These are phyloP conservation scores for Cylindrotheca fusiformis DNA, from an alignment of 108 stramenopile genomes.

Conservation along the genomic window DNA sequence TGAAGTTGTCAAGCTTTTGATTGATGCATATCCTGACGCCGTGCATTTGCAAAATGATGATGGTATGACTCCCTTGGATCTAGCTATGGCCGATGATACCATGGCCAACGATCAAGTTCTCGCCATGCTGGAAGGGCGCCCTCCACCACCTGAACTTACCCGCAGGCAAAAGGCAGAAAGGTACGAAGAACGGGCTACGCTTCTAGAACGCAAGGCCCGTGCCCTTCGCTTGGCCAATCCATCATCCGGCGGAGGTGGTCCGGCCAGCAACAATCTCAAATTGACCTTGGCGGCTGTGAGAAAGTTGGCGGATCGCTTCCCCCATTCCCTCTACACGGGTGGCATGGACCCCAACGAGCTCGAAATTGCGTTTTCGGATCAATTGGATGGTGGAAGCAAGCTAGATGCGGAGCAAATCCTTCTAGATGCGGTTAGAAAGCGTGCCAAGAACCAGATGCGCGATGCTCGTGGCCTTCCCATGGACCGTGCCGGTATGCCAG, in stretches of 20 bases:
- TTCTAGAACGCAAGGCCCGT: constrained; percentile 65
- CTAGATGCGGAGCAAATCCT: constrained; percentile 63
- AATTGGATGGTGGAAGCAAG: constrained; percentile 41
- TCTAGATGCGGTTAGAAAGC: constrained; percentile 69
- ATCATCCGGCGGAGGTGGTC: constrained; percentile 32
- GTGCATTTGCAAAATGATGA: constrained; percentile 87
- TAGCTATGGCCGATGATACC: constrained; percentile 69
- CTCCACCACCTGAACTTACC: constrained; percentile 71
- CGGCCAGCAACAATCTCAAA: constrained; percentile 64
- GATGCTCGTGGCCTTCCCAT: constrained; percentile 29
- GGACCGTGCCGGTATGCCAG: constrained; percentile 1
- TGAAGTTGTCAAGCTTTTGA: constrained; percentile 73
- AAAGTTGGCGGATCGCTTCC: constrained; percentile 83
- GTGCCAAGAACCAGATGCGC: constrained; percentile 22
- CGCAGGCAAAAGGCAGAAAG: constrained; percentile 79
- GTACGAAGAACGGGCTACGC: constrained; percentile 73
- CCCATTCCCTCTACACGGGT: constrained; percentile 84
- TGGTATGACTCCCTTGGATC: constrained; percentile 88
- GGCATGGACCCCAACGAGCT: constrained; percentile 87
- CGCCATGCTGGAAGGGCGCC: constrained; percentile 83
- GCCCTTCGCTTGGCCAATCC: constrained; percentile 25
- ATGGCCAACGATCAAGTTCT: constrained; percentile 69
- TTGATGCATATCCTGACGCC: constrained; percentile 86
- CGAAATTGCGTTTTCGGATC: constrained; percentile 81
- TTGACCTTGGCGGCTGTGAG: constrained; percentile 75